A percentile compares a stretch with the other conserved stretches of the same genome.
Evolutionary conservation across 306 rosid species (phyloP).

Genomic region (Alnus rubra): DNA sequence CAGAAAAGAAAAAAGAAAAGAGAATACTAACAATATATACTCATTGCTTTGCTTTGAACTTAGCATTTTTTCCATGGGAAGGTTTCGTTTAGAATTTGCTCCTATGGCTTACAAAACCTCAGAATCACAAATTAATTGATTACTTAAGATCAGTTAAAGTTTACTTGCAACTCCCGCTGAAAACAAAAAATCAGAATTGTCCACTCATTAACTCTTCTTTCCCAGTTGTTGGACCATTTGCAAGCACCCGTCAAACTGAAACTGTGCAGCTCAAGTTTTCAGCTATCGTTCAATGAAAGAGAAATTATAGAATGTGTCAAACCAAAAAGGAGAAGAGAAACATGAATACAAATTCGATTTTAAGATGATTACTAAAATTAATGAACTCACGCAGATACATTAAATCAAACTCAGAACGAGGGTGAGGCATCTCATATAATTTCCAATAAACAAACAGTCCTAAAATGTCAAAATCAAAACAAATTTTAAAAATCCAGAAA

Average conservation of each 20-base stretch:
- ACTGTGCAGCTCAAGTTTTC: too few relatives aligned
- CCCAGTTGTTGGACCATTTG: not conserved
- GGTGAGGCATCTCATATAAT: not conserved
- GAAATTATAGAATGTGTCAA: not conserved
- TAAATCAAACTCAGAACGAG: not conserved
- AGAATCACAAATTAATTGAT: not conserved
- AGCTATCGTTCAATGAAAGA: too few relatives aligned
- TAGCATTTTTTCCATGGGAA: not conserved
- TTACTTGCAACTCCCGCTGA: not conserved
- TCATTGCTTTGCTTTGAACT: not conserved
- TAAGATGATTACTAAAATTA: conserved; percentile 9
- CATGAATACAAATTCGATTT: not conserved
- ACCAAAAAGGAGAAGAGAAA: not conserved
- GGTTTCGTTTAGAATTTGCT: not conserved
- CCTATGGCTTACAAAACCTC: not conserved
- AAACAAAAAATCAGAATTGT: not conserved
- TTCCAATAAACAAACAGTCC: not conserved
- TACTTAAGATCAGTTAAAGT: not conserved
- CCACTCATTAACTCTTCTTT: not conserved
- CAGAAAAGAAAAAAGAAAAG: too few relatives aligned
- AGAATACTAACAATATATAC: not conserved
- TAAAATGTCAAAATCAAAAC: not conserved
- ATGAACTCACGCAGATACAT: not conserved
- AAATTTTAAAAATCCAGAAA: not conserved
- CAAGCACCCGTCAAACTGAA: not conserved